Percentiles rank a stretch among this genome's conserved stretches.
phyloP scores from a whole-genome alignment of 257 asterid species.

The Solanum ossicruentum region DNA sequence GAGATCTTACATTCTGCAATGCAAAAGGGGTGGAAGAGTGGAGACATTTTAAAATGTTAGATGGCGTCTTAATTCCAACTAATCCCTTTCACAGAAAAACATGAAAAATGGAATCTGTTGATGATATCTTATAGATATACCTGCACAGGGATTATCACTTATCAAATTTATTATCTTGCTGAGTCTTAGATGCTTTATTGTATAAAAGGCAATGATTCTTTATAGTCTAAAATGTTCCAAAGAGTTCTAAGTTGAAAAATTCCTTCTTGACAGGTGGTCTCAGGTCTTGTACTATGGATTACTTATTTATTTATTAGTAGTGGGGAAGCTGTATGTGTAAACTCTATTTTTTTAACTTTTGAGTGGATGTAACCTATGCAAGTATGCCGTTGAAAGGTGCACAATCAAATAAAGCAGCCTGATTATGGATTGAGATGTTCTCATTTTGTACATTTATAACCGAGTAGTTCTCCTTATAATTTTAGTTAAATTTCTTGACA shows the following conservation, averaged over 20 bases:
- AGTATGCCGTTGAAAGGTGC: not conserved
- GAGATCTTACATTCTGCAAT: not conserved
- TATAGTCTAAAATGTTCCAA: not conserved
- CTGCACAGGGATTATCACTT: not conserved
- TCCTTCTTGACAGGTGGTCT: not conserved
- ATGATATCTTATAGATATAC: not conserved
- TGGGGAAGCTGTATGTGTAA: not conserved
- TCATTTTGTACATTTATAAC: not conserved
- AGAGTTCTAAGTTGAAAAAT: not conserved
- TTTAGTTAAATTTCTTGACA: conserved; percentile 11
- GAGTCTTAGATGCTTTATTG: not conserved
- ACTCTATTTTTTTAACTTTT: not conserved
- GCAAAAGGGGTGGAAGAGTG: not conserved
- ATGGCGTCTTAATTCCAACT: not conserved
- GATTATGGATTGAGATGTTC: not conserved
- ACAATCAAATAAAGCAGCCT: not conserved
- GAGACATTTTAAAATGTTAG: not conserved
- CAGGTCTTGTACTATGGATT: not conserved
- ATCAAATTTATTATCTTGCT: not conserved
- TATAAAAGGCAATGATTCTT: not conserved
- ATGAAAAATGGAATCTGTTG: not conserved
- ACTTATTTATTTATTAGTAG: not conserved
- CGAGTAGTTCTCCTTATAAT: not conserved
- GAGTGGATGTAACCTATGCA: not conserved
- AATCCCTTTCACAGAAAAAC: not conserved